phyloP scores from a whole-genome alignment of 306 rosid species.

The Elaeagnus macrophylla region DNA sequence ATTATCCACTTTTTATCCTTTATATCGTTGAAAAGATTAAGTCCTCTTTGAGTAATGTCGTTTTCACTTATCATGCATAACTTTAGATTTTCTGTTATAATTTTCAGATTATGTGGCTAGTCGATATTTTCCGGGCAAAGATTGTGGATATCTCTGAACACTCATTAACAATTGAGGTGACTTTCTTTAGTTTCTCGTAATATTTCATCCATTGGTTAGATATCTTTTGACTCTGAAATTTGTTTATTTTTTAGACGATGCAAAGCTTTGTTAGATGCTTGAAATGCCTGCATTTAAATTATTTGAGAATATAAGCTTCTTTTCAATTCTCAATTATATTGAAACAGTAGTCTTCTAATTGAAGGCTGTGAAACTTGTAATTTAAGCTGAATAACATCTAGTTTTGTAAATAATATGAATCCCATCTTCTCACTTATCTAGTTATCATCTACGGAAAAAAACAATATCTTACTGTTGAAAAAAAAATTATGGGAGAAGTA shows the following conservation, averaged over 20 bases:
- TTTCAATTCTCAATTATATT: background rate
- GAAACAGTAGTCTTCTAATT: background rate
- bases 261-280: background rate
- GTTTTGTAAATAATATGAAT: no score
- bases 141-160: constrained; percentile 45
- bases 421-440: no score
- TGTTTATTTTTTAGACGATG: no score
- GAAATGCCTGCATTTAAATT: background rate
- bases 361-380: no score
- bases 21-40: no score
- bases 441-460: no score
- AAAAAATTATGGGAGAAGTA: no score
- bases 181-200: constrained; percentile 1
- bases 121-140: constrained; percentile 46
- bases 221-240: background rate
- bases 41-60: background rate
- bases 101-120: constrained; percentile 52
- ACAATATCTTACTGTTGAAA: no score
- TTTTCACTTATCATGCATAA: background rate
- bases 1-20: no score
- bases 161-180: constrained; percentile 48
- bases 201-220: background rate
- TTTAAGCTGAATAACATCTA: no score
- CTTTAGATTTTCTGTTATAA: constrained; percentile 8
- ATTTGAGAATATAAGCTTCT: background rate